A percentile compares a stretch with the other conserved stretches of the same genome.
These are phyloP conservation scores for Echinochloa phyllopogon DNA, from an alignment of 176 grass and related monocot genomes.

Conservation along the genomic window DNA sequence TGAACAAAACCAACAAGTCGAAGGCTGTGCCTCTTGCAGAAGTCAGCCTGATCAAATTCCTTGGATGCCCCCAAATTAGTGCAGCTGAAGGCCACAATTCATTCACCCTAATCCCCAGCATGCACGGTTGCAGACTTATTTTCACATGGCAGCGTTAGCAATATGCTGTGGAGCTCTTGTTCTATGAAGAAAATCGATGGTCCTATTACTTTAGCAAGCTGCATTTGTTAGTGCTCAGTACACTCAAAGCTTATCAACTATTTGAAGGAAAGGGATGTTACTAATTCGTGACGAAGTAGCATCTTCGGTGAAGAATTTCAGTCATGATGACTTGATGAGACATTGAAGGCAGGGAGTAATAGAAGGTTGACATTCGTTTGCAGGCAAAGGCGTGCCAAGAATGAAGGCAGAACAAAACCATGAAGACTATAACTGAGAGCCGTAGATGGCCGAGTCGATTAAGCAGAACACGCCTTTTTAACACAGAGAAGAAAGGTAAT, in stretches of 20 bases:
- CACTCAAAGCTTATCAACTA: constrained; percentile 37
- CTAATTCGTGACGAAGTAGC: constrained; percentile 49
- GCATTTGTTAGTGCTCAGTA: constrained; percentile 40
- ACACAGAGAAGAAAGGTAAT: constrained; percentile 82
- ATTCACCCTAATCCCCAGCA: constrained; percentile 1
- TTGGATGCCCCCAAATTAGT: constrained; percentile 23
- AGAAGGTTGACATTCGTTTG: constrained; percentile 42
- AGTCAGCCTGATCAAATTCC: constrained; percentile 15
- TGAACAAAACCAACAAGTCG: not conserved
- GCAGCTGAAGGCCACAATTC: constrained; percentile 39
- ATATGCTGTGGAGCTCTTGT: not conserved
- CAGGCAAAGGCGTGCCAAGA: constrained; percentile 51
- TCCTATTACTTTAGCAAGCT: constrained; percentile 17
- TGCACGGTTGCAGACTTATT: constrained; percentile 29
- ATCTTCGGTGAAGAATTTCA: constrained; percentile 46
- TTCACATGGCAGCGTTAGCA: constrained; percentile 12
- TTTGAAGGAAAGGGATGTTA: constrained; percentile 39
- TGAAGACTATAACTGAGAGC: constrained; percentile 65
- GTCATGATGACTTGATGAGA: constrained; percentile 21
- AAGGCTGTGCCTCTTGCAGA: constrained; percentile 2
- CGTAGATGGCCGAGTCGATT: constrained; percentile 67
- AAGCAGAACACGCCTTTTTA: constrained; percentile 87
- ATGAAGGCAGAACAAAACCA: constrained; percentile 85
- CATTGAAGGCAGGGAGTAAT: constrained; percentile 48
- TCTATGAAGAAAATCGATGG: constrained; percentile 25